Percentiles rank a stretch among this genome's conserved stretches.
These are phyloP conservation scores for Biancaea sappan DNA, from an alignment of 306 rosid species.

Conservation along the genomic window DNA sequence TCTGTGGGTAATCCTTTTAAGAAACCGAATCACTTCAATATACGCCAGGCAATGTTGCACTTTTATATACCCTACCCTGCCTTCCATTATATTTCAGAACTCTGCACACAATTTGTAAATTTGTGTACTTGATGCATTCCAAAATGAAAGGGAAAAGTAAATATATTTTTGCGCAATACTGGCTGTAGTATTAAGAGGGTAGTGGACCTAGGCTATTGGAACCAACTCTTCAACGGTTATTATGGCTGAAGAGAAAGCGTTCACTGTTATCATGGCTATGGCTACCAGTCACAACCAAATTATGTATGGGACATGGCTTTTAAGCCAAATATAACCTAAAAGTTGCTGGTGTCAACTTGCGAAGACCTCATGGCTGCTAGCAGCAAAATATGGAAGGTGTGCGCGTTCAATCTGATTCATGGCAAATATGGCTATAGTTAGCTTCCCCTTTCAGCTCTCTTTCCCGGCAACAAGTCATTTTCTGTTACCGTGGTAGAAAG, in stretches of 20 bases:
- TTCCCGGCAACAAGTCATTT: background rate
- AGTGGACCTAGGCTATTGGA: background rate
- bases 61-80: background rate
- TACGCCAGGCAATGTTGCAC: background rate
- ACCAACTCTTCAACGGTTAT: background rate
- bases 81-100: background rate
- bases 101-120: background rate
- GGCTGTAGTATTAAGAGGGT: too few species aligned
- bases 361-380: background rate
- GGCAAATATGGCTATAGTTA: background rate
- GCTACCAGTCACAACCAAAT: background rate
- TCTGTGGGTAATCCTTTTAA: background rate
- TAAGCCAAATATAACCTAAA: background rate
- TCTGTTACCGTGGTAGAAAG: background rate
- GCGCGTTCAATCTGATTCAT: conserved; percentile 8
- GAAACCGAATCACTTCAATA: background rate
- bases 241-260: background rate
- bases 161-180: background rate
- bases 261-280: background rate
- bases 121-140: background rate
- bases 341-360: background rate
- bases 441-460: background rate
- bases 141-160: background rate
- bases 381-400: background rate
- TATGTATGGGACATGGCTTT: background rate